Conservation (phyloP, 2,329 filamentous ascomycete species). For the Colletotrichum chlorophyti region DNA sequence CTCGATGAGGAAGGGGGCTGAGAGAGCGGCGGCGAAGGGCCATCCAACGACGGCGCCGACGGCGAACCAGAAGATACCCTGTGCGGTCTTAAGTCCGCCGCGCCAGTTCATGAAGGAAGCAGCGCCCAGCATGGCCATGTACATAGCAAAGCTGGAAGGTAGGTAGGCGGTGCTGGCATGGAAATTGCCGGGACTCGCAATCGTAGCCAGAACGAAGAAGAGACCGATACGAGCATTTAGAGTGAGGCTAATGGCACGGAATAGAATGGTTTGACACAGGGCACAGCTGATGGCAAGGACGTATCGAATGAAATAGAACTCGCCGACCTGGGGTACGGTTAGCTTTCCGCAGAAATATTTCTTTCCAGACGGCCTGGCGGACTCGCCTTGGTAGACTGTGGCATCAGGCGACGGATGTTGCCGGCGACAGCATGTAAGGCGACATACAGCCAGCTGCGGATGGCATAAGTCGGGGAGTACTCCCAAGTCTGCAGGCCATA, state of each 20-base stretch:
- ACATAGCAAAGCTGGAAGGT: constrained; percentile 97
- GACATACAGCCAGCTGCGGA: constrained; percentile 94
- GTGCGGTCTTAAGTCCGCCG: constrained; percentile 78
- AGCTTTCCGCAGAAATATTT: not conserved
- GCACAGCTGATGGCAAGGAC: constrained; percentile 79
- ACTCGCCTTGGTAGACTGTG: constrained; percentile 64
- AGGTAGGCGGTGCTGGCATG: constrained; percentile 87
- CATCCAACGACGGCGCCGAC: constrained; percentile 86
- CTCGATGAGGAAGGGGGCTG: constrained; percentile 81
- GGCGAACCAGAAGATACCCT: constrained; percentile 91
- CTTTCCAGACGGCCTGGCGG: no score
- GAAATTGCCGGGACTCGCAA: constrained; percentile 90
- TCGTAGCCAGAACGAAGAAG: constrained; percentile 79
- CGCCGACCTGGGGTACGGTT: constrained; percentile 53
- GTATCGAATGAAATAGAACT: constrained; percentile 89
- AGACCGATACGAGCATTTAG: constrained; percentile 85
- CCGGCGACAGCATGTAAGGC: constrained; percentile 78
- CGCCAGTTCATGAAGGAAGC: constrained; percentile 91
- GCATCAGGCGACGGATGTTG: constrained; percentile 69
- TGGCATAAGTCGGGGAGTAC: constrained; percentile 93
- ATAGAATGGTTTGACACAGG: constrained; percentile 82
- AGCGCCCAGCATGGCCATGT: constrained; percentile 84
- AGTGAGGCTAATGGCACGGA: constrained; percentile 75
- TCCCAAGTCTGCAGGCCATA: constrained; percentile 98
- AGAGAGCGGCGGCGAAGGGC: constrained; percentile 89